Percentiles rank a stretch among this genome's conserved stretches.
Evolutionary conservation across 2,329 filamentous ascomycete species (phyloP).

Genomic region (Leptographium wingfieldii): DNA sequence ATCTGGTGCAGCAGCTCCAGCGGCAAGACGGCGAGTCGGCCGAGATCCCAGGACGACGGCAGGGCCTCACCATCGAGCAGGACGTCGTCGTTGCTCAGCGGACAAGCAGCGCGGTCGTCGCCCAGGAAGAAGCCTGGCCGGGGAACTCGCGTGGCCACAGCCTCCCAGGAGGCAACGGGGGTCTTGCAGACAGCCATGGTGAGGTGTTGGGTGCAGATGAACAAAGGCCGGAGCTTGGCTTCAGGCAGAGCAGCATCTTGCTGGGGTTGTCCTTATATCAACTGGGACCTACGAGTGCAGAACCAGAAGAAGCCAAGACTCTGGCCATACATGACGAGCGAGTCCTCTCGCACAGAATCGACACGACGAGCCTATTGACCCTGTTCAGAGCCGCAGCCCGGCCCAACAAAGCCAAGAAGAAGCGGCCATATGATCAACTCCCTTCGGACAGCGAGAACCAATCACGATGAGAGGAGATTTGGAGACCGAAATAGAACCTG

Average conservation of each 20-base stretch:
- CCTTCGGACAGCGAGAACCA: not conserved
- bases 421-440: not conserved
- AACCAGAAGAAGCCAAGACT: not conserved
- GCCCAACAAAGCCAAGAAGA: not conserved
- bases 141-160: constrained; percentile 9
- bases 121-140: constrained; percentile 12
- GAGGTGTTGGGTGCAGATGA: not conserved
- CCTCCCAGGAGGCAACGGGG: constrained; percentile 5
- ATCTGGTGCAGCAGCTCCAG: constrained; percentile 11
- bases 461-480: not conserved
- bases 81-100: constrained; percentile 5
- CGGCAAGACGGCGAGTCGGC: constrained; percentile 5
- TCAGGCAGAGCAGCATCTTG: not conserved
- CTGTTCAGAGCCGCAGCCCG: not conserved
- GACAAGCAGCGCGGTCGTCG: constrained; percentile 6
- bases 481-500: not conserved
- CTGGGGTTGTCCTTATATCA: not conserved
- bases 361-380: not conserved
- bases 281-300: too few relatives aligned
- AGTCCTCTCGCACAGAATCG: not conserved
- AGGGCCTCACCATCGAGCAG: constrained; percentile 1
- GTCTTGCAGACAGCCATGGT: not conserved
- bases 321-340: not conserved
- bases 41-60: constrained; percentile 5
- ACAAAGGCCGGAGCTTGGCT: too few relatives aligned